A percentile compares a stretch with the other conserved stretches of the same genome.
Conservation (phyloP, 148 eudicot species). For the Rhododendron griersonianum region DNA sequence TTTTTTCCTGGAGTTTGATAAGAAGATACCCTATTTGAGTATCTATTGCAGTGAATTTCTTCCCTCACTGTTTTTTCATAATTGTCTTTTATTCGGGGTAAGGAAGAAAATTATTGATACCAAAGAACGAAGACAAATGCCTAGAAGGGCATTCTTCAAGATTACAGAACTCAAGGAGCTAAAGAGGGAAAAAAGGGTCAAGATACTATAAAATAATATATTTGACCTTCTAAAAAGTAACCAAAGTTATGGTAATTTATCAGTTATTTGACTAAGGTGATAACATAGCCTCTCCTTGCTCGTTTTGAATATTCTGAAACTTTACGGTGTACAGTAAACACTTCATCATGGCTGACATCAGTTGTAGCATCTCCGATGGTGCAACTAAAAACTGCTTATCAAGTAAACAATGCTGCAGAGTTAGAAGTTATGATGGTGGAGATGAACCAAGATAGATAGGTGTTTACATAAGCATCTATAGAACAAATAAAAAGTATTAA, state of each 20-base stretch:
- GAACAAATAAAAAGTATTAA: neutral
- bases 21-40: neutral
- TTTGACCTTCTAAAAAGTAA: neutral
- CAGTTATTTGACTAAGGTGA: neutral
- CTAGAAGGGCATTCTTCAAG: neutral
- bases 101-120: neutral
- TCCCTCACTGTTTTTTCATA: neutral
- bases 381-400: slow-evolving; percentile 1
- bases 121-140: neutral
- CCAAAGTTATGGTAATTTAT: neutral
- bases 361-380: neutral
- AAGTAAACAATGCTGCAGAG: neutral
- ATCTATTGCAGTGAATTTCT: slow-evolving; percentile 1
- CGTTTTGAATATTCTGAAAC: neutral
- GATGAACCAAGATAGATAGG: neutral
- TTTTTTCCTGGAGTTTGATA: neutral
- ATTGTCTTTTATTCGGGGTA: neutral
- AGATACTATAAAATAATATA: neutral
- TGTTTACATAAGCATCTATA: neutral
- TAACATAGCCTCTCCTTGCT: neutral
- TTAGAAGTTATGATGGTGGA: neutral
- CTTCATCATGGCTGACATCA: neutral
- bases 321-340: neutral
- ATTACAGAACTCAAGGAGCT: neutral
- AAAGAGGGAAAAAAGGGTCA: neutral